Evolutionary conservation across 768 basidiomycete genomes (phyloP), one percentile per base, ranked within the genome.

Genomic region (Austroboletus eburneus): DNA sequence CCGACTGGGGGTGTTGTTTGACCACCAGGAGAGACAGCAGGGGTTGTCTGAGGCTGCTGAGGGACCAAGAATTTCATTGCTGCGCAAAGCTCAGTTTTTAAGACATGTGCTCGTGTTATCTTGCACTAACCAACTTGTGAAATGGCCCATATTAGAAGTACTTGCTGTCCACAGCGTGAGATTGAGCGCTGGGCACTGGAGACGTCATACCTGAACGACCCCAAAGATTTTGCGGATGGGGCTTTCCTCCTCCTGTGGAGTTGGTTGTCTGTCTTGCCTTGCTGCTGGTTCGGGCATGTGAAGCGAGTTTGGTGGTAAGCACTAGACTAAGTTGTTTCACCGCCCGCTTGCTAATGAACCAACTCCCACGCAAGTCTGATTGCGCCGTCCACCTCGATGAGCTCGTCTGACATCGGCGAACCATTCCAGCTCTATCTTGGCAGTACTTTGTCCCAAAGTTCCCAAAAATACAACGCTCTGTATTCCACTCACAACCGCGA

Each of bases 101-200:
- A 5, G 23, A 25, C 17, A 17, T 13, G 37, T 5, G 20, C 10
- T 6, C 29, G 40, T 34, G 16, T 22, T 37, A 17, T 34, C 27
- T 16, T 36, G 37, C 14, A 59, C 78, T 35, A 49, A 84, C 85
- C 78, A 36, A 87, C 58, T 62, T 87, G 84, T 34, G 80, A 75
- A 36, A 85, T 57, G n/a, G 72, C 75, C 71, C 77, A 88, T 49
- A 84, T 68, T 42, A 89, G 51, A 35, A 88, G 66, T 18, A 80
- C 63, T 87, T 87, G 85, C 87, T 89, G 42, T 16, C 18, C 24
- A 49, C 39, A 17, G 33, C 27, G 42, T 30, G 41, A 24, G 39
- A 33, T 41, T 58, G 40, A 45, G 46, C 30, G 29, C 42, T 40
- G 37, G 20, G 45, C 25, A 5, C 33, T 48, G 44, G 42, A 25